phyloP scores from a whole-genome alignment of 2,329 filamentous ascomycete species.

The Dactylellina leptospora region DNA sequence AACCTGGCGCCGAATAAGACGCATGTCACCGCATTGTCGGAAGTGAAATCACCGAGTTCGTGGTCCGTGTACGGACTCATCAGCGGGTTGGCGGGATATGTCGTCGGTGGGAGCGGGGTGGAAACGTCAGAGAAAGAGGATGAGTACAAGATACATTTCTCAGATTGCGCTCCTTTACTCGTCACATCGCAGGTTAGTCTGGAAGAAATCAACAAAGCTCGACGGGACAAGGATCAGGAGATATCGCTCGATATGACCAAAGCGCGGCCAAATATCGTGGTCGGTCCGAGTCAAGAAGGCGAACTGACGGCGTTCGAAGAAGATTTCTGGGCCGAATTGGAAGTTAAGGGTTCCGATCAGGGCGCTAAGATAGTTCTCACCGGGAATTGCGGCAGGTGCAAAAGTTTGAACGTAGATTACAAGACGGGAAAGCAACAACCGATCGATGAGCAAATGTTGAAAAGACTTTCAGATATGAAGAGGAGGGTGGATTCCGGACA shows the following conservation, averaged over 20 bases:
- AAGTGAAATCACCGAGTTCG: conserved; percentile 6
- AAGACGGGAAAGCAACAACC: conserved; percentile 68
- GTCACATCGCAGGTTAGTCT: conserved; percentile 76
- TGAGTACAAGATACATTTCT: conserved; percentile 71
- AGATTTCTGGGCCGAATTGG: conserved; percentile 75
- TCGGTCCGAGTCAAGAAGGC: conserved; percentile 61
- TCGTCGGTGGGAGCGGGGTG: conserved; percentile 37
- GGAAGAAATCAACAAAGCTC: conserved; percentile 69
- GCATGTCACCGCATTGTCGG: conserved; percentile 49
- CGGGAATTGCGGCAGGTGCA: conserved; percentile 74
- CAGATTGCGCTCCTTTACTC: conserved; percentile 78
- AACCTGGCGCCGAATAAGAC: conserved; percentile 64
- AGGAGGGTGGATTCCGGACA: conserved; percentile 74
- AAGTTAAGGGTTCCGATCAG: conserved; percentile 59
- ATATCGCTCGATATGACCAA: conserved; percentile 70
- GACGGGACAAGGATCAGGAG: conserved; percentile 62
- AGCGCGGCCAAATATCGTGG: conserved; percentile 77
- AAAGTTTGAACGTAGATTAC: conserved; percentile 71
- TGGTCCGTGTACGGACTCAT: conserved; percentile 26
- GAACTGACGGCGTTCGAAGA: conserved; percentile 70
- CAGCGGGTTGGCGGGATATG: conserved; percentile 34
- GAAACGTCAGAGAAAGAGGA: conserved; percentile 55
- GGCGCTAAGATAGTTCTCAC: conserved; percentile 63
- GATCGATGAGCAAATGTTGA: conserved; percentile 72
- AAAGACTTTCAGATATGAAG: conserved; percentile 69